Conservation (phyloP, 768 basidiomycete species). For the Lanmaoa rubissima region DNA sequence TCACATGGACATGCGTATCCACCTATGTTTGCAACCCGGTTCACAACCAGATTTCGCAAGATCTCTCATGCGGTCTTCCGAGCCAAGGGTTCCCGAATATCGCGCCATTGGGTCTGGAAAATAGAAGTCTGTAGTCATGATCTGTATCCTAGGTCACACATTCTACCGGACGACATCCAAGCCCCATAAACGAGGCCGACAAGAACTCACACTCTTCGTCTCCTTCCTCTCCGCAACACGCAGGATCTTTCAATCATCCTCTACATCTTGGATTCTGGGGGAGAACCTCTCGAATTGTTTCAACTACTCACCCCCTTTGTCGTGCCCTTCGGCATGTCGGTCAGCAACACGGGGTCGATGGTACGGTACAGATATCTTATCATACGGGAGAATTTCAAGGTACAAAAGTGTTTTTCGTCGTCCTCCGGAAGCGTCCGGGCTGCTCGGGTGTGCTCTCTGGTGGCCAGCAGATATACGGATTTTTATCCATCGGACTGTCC, state of each 20-base stretch:
- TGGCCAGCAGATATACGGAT: background rate
- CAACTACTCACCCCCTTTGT: background rate
- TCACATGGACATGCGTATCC: background rate
- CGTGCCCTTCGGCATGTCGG: background rate
- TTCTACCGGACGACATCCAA: background rate
- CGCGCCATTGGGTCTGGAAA: background rate
- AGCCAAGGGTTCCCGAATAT: background rate
- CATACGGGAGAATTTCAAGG: background rate
- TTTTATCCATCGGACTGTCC: background rate
- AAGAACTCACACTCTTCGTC: no score
- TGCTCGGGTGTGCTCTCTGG: background rate
- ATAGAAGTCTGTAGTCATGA: background rate
- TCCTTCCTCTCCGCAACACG: background rate
- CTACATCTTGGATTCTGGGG: background rate
- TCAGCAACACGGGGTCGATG: background rate
- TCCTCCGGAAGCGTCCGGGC: background rate
- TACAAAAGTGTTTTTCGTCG: constrained; percentile 1
- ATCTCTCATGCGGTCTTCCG: background rate
- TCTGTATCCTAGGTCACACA: background rate
- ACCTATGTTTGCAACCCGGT: background rate
- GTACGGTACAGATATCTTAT: background rate
- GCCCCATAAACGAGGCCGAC: background rate
- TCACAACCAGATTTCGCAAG: background rate
- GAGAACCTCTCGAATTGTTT: background rate
- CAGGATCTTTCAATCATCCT: no score